A percentile compares a stretch with the other conserved stretches of the same genome.
Evolutionary conservation across 352 stramenopile species (phyloP).

Genomic region (Albugo candida): DNA sequence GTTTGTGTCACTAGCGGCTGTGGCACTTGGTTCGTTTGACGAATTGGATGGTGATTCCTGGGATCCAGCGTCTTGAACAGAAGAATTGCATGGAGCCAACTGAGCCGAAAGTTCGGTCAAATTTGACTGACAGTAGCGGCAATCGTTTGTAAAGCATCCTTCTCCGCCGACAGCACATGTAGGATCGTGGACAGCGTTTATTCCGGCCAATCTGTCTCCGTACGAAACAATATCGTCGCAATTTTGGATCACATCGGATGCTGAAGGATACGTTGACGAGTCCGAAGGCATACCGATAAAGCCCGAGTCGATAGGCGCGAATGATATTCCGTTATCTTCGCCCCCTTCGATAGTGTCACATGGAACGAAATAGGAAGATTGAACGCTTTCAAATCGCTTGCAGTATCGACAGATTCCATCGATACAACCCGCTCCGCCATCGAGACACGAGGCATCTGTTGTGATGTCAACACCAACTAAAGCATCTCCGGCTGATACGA

Average conservation of each 20-base stretch:
- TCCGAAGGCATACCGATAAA: neutral
- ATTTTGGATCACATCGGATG: neutral
- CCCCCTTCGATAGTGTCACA: neutral
- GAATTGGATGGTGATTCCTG: neutral
- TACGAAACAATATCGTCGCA: conserved; percentile 4
- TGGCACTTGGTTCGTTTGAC: neutral
- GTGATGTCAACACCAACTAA: conserved; percentile 3
- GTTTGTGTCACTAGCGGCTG: neutral
- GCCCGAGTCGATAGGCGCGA: neutral
- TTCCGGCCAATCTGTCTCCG: conserved; percentile 8
- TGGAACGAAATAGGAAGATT: conserved; percentile 7
- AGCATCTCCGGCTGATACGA: conserved; percentile 4
- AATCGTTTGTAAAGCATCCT: conserved; percentile 11
- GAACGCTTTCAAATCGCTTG: conserved; percentile 9
- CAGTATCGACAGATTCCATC: conserved; percentile 8
- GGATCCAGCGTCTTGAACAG: neutral
- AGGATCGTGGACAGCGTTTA: conserved; percentile 8
- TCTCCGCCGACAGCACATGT: conserved; percentile 8
- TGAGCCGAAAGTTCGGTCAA: conserved; percentile 6
- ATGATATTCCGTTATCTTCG: neutral
- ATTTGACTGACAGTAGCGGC: conserved; percentile 13
- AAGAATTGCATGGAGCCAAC: neutral
- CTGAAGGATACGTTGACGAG: neutral
- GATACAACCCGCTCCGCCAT: conserved; percentile 13
- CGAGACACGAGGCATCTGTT: conserved; percentile 3